phyloP scores from a whole-genome alignment of 331 rosid genomes.

The Acacia concinna region DNA sequence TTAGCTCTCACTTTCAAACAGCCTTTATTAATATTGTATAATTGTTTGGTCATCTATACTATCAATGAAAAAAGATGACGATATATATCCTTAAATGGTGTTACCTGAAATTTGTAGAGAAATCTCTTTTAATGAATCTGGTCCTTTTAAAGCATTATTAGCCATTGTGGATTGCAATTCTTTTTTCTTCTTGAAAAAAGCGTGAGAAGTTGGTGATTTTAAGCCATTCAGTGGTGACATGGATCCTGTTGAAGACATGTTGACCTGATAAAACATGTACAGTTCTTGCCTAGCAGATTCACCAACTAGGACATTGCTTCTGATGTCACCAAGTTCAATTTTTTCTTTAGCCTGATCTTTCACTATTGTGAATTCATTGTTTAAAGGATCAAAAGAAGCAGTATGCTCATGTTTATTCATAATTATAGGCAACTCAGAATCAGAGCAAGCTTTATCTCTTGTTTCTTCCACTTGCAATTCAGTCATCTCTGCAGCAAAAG shows the following conservation, averaged over 20 bases:
- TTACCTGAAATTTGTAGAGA: conserved; percentile 56
- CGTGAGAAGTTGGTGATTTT: conserved; percentile 39
- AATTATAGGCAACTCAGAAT: conserved; percentile 43
- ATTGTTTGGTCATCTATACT: conserved; percentile 19
- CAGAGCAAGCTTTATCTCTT: conserved; percentile 43
- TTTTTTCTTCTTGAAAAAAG: conserved; percentile 38
- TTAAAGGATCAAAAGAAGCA: conserved; percentile 34
- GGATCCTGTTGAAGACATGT: conserved; percentile 34
- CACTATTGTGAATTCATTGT: conserved; percentile 35
- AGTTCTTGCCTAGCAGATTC: conserved; percentile 73
- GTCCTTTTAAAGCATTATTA: conserved; percentile 34
- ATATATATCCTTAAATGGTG: conserved; percentile 30
- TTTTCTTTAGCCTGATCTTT: conserved; percentile 37
- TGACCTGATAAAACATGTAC: conserved; percentile 70
- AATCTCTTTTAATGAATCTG: conserved; percentile 37
- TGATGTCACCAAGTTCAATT: conserved; percentile 40
- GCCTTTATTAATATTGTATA: conserved; percentile 14
- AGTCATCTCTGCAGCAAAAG: conserved; percentile 48
- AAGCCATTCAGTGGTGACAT: conserved; percentile 42
- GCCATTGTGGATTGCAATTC: conserved; percentile 41
- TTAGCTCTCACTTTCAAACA: conserved; percentile 26
- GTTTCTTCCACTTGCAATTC: conserved; percentile 49
- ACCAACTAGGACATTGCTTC: conserved; percentile 33
- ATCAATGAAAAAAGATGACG: conserved; percentile 18
- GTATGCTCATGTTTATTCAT: conserved; percentile 30